Evolutionary conservation across 805 yeast genomes (phyloP), one percentile per base, ranked within the genome.

Genomic region (Komagataella pseudopastoris): DNA sequence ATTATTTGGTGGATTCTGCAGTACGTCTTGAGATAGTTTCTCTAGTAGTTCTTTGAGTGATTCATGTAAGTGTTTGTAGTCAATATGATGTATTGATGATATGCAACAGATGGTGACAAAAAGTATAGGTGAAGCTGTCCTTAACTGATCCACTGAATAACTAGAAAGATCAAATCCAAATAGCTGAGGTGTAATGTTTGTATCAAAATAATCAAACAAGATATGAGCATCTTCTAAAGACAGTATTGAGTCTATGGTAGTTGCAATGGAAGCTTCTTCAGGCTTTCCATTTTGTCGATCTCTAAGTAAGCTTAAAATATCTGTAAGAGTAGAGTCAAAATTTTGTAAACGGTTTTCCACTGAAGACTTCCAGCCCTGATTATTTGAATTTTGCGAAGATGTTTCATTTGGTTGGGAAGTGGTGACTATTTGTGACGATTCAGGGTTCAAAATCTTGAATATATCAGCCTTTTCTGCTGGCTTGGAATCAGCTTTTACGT

Each of bases 131-230:
- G 83, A 78, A 4, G 69, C 61, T 2, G 66, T 62, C 83, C 86
- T 81, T 6, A 80, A 65, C 3, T 62, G 63, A 6, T 73, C 74
- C 3, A 77, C 71, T 1, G 75, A 66, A 50, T 78, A 71, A 48
- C 71, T 66, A 1, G 80, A 69, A 3, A 81, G 67, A 47, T 74
- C 78, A 60, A 82, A 82, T 0, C 88, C 89, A 68, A 81, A 81
- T 47, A 83, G 64, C 57, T 81, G 86, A 8, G 81, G 81, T 1
- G 83, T 69, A 36, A 83, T 77, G 51, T 80, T 72, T 1, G 69
- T 61, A 55, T 78, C 75, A 58, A 83, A 83, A 52, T 69, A 76
- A 12, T 61, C 56, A 54, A 81, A 77, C 14, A 81, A 64, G 36
- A 71, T 75, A n/a, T 62, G 60, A 0, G 81, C 81, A 51, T 63